A percentile compares a stretch with the other conserved stretches of the same genome.
Conservation (phyloP, 192 early-diverging fungal genomes). For the Backusella psychrophila region DNA sequence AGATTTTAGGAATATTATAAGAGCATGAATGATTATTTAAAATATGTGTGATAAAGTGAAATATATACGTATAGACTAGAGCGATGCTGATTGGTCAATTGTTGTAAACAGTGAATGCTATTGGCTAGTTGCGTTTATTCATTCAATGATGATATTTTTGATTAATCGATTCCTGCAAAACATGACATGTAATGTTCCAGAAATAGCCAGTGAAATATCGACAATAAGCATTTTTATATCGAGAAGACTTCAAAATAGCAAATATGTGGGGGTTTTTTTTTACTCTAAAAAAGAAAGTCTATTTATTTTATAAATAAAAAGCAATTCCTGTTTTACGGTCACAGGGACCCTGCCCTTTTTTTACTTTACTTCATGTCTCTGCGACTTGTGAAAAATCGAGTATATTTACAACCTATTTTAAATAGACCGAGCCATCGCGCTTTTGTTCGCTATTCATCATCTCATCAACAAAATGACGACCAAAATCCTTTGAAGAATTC, state of each 20-base stretch:
- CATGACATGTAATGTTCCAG: not conserved
- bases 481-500: not conserved
- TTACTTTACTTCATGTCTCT: not conserved
- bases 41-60: not conserved
- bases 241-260: not conserved
- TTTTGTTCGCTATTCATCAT: not conserved
- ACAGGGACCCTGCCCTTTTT: slow-evolving; percentile 4
- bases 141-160: not conserved
- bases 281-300: not conserved
- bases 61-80: not conserved
- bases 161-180: not conserved
- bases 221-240: not conserved
- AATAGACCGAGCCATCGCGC: not conserved
- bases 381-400: slow-evolving; percentile 3
- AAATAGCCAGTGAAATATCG: not conserved
- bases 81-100: not conserved
- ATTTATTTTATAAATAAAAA: not conserved
- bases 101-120: not conserved
- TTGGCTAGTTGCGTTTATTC: not conserved
- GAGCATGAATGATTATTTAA: not conserved
- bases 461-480: not conserved
- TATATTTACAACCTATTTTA: not conserved
- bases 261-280: not conserved
- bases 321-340: not conserved
- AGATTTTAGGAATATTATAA: not conserved